Evolutionary conservation across 129 eudicot genomes (phyloP), one percentile per base, ranked within the genome.

Genomic region (Erigeron canadensis): DNA sequence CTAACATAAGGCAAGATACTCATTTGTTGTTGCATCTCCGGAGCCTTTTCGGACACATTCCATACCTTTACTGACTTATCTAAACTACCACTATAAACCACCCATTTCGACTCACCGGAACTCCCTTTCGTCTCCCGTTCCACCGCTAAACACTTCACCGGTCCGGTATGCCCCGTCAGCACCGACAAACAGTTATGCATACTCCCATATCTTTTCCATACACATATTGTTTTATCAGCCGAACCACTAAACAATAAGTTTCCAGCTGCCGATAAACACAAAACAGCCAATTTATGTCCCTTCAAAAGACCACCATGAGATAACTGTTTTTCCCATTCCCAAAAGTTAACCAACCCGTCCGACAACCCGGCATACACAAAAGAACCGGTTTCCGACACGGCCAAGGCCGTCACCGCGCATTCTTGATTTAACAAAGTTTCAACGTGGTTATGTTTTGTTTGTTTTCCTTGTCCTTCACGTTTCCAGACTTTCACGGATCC

Each of bases 1-100:
- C 19, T 39, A 42, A 47, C 4, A 46, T 5, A 4, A 3, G 18
- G 80, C 73, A 42, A 46, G 77, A 48, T 73, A 2, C 45, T 66
- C 80, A 77, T 70, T 17, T 77, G 71, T 10, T 48, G 50, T 10
- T 48, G 50, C 69, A 46, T 59, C 22, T 83, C 84, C 67, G 79
- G 76, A n/a, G 81, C 75, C 64, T 72, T 77, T 45, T 93, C 98
- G 41, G 89, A 76, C 17, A 93, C 96, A 56, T 82, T 89, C 98
- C 98, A 93, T 10, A 93, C 96, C 75, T 92, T 92, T 7, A 92
- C 96, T 10, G 98, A 92, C 72, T 92, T 92, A 55, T 92, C 98
- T 41, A 93, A 85, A 50, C 96, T 89, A 11, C 98, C 98, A 76
- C 98, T 93, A 37, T 93, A 89, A 28, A 93, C 89, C 75, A 83